phyloP scores from a whole-genome alignment of 2,329 filamentous ascomycete species.

The Colletotrichum shisoi region DNA sequence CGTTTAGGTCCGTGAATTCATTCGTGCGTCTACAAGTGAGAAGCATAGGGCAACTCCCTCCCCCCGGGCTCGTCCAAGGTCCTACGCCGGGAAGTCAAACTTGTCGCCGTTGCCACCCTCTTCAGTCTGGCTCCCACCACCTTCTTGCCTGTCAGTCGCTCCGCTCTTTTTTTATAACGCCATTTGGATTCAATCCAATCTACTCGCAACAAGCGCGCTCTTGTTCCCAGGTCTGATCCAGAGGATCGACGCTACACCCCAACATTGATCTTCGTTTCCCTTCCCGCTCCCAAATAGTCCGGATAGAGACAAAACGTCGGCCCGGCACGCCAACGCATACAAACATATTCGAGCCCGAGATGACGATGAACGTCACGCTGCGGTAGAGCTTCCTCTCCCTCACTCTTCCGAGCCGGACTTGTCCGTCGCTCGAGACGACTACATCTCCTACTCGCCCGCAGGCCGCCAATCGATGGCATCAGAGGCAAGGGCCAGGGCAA shows the following conservation, averaged over 20 bases:
- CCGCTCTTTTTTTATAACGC: constrained; percentile 5
- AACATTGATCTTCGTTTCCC: constrained; percentile 28
- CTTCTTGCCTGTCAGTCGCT: not conserved
- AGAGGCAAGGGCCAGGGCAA: constrained; percentile 38
- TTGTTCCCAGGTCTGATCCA: constrained; percentile 12
- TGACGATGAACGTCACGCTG: constrained; percentile 30
- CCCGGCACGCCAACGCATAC: not conserved
- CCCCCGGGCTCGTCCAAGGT: not conserved
- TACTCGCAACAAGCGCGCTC: constrained; percentile 28
- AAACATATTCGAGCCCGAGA: not conserved
- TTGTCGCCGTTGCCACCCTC: constrained; percentile 8
- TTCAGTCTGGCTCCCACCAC: not conserved
- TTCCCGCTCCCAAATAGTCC: not conserved
- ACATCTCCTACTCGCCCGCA: not conserved
- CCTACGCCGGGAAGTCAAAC: not conserved
- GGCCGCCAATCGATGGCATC: constrained; percentile 32
- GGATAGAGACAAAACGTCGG: constrained; percentile 25
- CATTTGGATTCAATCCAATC: constrained; percentile 20
- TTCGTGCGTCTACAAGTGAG: constrained; percentile 5
- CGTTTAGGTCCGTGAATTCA: constrained; percentile 19
- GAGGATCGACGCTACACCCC: constrained; percentile 32
- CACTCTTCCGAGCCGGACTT: constrained; percentile 1
- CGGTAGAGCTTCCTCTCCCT: constrained; percentile 3
- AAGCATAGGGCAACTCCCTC: not conserved
- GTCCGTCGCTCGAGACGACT: constrained; percentile 12